A percentile compares a stretch with the other conserved stretches of the same genome.
phyloP scores from a whole-genome alignment of 106 monocot species.

The Vanilla planifolia region DNA sequence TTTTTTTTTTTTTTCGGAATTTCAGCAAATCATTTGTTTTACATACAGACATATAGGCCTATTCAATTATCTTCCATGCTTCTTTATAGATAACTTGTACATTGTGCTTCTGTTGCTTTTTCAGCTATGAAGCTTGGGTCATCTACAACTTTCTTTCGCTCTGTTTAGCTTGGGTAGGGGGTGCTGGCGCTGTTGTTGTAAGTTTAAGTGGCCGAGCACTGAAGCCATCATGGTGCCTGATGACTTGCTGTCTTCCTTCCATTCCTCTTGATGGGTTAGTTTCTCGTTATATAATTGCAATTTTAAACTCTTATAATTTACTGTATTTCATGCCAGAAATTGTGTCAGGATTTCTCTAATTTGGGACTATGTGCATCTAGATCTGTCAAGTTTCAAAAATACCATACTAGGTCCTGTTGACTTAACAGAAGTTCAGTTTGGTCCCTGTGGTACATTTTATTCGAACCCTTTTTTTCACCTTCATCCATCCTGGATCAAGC shows the following conservation, averaged over 20 bases:
- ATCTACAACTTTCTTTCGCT: constrained; percentile 96
- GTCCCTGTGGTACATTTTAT: too few relatives aligned
- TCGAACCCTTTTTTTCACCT: too few relatives aligned
- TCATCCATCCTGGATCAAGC: too few relatives aligned
- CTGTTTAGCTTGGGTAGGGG: constrained; percentile 95
- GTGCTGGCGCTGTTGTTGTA: constrained; percentile 82
- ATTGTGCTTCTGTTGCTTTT: constrained; percentile 8
- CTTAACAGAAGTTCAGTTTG: too few relatives aligned
- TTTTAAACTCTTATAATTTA: too few relatives aligned
- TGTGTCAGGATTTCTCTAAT: too few relatives aligned
- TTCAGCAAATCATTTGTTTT: background rate
- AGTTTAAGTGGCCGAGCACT: constrained; percentile 69
- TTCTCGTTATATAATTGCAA: too few relatives aligned
- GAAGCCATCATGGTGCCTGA: constrained; percentile 83
- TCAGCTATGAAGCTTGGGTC: constrained; percentile 98
- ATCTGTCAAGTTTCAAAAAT: too few relatives aligned
- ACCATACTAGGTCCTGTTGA: too few relatives aligned
- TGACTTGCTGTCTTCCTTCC: constrained; percentile 92
- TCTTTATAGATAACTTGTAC: background rate
- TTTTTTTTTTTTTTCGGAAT: too few relatives aligned
- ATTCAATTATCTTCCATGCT: background rate
- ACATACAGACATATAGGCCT: background rate
- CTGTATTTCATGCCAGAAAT: too few relatives aligned
- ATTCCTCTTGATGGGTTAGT: constrained; percentile 88
- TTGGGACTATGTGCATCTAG: too few relatives aligned